Evolutionary conservation across 208 protist species (phyloP).

Genomic region (Trypanosoma rangeli): DNA sequence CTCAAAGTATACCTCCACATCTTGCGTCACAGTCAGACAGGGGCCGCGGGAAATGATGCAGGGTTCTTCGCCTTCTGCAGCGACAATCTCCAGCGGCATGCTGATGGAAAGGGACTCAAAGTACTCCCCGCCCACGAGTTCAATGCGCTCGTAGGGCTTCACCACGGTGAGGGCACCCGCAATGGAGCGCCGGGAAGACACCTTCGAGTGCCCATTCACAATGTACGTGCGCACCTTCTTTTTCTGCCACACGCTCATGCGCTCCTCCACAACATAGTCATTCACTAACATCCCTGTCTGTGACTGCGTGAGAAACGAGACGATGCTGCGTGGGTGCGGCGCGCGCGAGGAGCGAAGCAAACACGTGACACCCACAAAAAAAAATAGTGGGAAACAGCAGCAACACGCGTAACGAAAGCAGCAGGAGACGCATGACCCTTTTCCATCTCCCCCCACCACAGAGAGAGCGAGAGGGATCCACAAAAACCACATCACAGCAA

Average conservation of each 20-base stretch:
- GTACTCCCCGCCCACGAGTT: slow-evolving; percentile 83
- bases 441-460: no score
- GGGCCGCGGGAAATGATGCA: slow-evolving; percentile 62
- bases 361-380: no score
- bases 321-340: no score
- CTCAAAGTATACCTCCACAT: slow-evolving; percentile 71
- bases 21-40: slow-evolving; percentile 64
- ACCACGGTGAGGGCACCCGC: slow-evolving; percentile 60
- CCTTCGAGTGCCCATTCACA: slow-evolving; percentile 74
- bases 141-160: slow-evolving; percentile 85
- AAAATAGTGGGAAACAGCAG: no score
- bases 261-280: slow-evolving; percentile 48
- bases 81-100: slow-evolving; percentile 80
- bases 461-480: no score
- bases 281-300: slow-evolving; percentile 18
- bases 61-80: slow-evolving; percentile 83
- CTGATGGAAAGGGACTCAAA: slow-evolving; percentile 64
- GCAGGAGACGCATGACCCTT: no score
- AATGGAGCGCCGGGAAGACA: slow-evolving; percentile 53
- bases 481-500: no score
- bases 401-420: no score
- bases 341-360: no score
- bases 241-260: slow-evolving; percentile 83
- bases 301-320: neutral
- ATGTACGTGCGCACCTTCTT: slow-evolving; percentile 85